Evolutionary conservation across 2,329 filamentous ascomycete genomes (phyloP).

Genomic region (Amylocarpus encephaloides): DNA sequence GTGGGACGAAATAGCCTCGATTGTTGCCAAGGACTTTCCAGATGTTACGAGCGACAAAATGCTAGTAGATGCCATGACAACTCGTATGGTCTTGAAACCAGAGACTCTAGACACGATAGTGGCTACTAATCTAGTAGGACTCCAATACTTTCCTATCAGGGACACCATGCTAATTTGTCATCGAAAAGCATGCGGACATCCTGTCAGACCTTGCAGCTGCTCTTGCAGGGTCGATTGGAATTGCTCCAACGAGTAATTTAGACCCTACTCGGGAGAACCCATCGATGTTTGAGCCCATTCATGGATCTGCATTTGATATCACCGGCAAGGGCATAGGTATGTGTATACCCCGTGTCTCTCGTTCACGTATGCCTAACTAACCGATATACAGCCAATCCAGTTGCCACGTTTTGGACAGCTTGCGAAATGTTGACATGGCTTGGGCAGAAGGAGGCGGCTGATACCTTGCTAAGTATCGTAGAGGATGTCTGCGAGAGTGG

Average conservation of each 20-base stretch:
- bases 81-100: conserved; percentile 52
- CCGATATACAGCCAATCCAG: conserved; percentile 41
- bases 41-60: conserved; percentile 53
- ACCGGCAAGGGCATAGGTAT: conserved; percentile 43
- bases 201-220: conserved; percentile 66
- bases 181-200: conserved; percentile 49
- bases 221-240: conserved; percentile 64
- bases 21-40: conserved; percentile 51
- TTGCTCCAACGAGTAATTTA: conserved; percentile 63
- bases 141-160: too few relatives aligned
- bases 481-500: conserved; percentile 47
- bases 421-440: conserved; percentile 53
- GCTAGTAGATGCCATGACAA: conserved; percentile 32
- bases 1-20: conserved; percentile 55
- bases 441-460: conserved; percentile 45
- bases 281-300: conserved; percentile 57
- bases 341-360: background rate
- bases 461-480: conserved; percentile 44
- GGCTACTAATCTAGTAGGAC: conserved; percentile 46
- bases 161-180: too few relatives aligned
- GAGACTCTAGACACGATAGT: conserved; percentile 55
- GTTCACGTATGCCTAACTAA: background rate
- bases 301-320: conserved; percentile 53
- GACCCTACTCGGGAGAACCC: conserved; percentile 51
- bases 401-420: conserved; percentile 52